Evolutionary conservation across 2,329 filamentous ascomycete genomes (phyloP).

Genomic region (Talaromyces verruculosus): DNA sequence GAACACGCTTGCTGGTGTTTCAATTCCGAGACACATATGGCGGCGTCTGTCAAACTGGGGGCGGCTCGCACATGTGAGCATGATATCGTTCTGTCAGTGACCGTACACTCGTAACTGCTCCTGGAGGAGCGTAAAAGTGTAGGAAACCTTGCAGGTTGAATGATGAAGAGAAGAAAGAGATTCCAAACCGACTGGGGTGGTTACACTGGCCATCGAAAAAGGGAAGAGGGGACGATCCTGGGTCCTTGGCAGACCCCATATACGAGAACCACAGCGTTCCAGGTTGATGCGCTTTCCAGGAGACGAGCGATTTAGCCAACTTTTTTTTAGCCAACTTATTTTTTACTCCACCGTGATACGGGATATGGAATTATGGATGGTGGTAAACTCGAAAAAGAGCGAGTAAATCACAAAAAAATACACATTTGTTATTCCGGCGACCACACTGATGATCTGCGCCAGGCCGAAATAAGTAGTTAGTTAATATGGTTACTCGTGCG

Average conservation of each 20-base stretch:
- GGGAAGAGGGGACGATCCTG: slow-evolving; percentile 3
- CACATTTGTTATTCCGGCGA: not conserved
- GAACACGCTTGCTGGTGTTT: not conserved
- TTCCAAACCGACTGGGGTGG: not conserved
- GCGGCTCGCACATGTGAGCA: slow-evolving; percentile 1
- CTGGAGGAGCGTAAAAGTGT: not conserved
- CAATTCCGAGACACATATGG: slow-evolving; percentile 1
- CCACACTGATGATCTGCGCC: not conserved
- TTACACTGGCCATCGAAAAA: not conserved
- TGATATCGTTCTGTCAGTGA: not conserved
- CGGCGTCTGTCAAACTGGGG: not conserved
- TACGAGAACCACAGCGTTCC: not conserved
- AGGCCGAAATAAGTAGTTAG: not conserved
- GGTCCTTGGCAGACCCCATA: not conserved
- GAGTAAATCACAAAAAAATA: not conserved
- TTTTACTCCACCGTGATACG: not conserved
- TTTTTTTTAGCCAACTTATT: not conserved
- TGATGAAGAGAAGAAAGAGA: not conserved
- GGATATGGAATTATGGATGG: not conserved
- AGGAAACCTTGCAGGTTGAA: not conserved
- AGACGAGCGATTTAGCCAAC: not conserved
- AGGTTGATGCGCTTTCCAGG: not conserved
- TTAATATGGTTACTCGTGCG: not conserved
- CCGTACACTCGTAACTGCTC: not conserved
- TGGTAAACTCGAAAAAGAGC: not conserved